Conservation (phyloP, 805 yeast species). For the Cyberlindnera amylophila region DNA sequence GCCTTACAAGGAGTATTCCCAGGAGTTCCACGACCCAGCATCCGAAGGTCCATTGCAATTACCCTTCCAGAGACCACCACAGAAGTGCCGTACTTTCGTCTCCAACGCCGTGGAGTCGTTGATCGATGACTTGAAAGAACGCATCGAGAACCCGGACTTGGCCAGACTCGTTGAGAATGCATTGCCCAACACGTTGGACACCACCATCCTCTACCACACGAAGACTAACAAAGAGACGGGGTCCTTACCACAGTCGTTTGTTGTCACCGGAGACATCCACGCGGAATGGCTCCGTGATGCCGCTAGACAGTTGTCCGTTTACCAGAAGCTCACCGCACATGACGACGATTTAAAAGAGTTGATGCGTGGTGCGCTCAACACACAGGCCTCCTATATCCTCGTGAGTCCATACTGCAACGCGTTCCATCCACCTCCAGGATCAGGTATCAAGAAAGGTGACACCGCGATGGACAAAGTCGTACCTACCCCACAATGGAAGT, state of each 20-base stretch:
- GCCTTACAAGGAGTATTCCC: conserved; percentile 59
- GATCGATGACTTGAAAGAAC: conserved; percentile 46
- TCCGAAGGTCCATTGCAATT: conserved; percentile 50
- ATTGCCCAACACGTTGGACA: conserved; percentile 83
- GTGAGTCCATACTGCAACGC: conserved; percentile 85
- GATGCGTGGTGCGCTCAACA: conserved; percentile 74
- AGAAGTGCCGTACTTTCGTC: conserved; percentile 70
- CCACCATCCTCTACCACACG: conserved; percentile 74
- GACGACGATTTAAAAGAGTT: conserved; percentile 49
- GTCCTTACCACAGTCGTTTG: conserved; percentile 55
- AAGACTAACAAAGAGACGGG: conserved; percentile 5
- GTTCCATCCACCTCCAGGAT: conserved; percentile 72
- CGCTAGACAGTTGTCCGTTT: conserved; percentile 76
- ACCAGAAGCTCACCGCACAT: conserved; percentile 53
- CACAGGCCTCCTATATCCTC: conserved; percentile 64
- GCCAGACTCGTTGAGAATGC: conserved; percentile 76
- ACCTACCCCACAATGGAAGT: conserved; percentile 67
- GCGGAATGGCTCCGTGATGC: conserved; percentile 93
- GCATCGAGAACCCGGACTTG: conserved; percentile 59
- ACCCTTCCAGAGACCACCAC: conserved; percentile 76
- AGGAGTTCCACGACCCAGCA: conserved; percentile 49
- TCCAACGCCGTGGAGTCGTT: conserved; percentile 55
- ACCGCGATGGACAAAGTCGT: conserved; percentile 59
- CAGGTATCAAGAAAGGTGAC: conserved; percentile 40
- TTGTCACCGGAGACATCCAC: conserved; percentile 89